A percentile compares a stretch with the other conserved stretches of the same genome.
phyloP scores from a whole-genome alignment of 495 filamentous ascomycete genomes.

The Penicillium paxilli region DNA sequence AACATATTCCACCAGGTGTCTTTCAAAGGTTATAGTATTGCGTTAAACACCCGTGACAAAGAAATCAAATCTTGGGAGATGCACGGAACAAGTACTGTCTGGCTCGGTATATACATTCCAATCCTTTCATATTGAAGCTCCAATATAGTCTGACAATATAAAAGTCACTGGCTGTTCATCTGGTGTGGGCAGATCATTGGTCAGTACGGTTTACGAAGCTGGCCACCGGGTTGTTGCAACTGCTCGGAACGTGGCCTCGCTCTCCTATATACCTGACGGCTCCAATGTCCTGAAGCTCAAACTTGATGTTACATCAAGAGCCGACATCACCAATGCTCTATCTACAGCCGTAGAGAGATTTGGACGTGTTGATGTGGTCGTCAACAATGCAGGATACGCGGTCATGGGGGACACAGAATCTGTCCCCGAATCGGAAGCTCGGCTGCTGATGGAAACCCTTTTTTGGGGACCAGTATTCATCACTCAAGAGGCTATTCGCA shows the following conservation, averaged over 20 bases:
- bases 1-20: too few relatives aligned
- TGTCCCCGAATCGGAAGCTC: constrained; percentile 36
- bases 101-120: neutral
- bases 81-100: constrained; percentile 29
- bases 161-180: constrained; percentile 27
- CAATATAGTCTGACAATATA: too few relatives aligned
- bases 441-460: constrained; percentile 49
- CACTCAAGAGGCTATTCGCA: constrained; percentile 42
- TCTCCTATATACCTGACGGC: constrained; percentile 33
- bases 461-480: constrained; percentile 54
- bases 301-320: constrained; percentile 2
- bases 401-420: constrained; percentile 48
- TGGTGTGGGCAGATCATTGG: constrained; percentile 42
- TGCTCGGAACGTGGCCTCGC: constrained; percentile 31
- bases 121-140: too few relatives aligned
- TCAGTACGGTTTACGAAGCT: constrained; percentile 29
- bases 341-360: constrained; percentile 31
- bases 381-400: constrained; percentile 38
- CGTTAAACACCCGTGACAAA: too few relatives aligned
- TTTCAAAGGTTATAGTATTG: too few relatives aligned
- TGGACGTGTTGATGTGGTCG: constrained; percentile 26
- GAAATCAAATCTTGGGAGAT: too few relatives aligned
- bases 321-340: constrained; percentile 24
- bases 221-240: constrained; percentile 49
- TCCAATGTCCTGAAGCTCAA: constrained; percentile 38